phyloP scores from a whole-genome alignment of 768 basidiomycete genomes.

The Wakefieldia striispora region DNA sequence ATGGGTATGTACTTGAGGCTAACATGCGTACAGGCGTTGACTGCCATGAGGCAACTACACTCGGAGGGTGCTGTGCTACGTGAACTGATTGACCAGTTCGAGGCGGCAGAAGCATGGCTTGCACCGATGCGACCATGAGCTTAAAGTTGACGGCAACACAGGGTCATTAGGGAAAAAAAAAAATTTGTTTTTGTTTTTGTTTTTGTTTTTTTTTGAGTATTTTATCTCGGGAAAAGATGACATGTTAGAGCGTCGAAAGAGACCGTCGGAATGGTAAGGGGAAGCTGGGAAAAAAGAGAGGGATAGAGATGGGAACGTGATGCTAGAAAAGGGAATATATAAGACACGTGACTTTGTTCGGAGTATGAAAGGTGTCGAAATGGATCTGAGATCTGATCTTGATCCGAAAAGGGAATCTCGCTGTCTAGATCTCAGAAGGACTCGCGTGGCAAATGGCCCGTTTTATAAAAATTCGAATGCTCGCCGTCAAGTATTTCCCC shows the following conservation, averaged over 20 bases:
- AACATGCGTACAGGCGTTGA: slow-evolving; percentile 59
- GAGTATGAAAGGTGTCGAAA: slow-evolving; percentile 1
- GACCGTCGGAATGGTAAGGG: slow-evolving; percentile 13
- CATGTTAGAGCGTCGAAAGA: not conserved
- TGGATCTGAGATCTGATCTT: slow-evolving; percentile 24
- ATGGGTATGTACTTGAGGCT: slow-evolving; percentile 19
- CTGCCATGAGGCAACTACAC: slow-evolving; percentile 87
- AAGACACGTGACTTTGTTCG: slow-evolving; percentile 14
- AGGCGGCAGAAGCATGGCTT: slow-evolving; percentile 92
- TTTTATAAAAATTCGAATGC: slow-evolving; percentile 20
- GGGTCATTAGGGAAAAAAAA: slow-evolving; percentile 1
- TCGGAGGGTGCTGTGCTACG: slow-evolving; percentile 76
- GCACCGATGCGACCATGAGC: slow-evolving; percentile 83
- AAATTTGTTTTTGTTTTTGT: too few species aligned
- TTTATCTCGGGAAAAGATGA: not conserved
- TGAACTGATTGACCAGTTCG: slow-evolving; percentile 93
- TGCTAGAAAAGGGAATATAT: slow-evolving; percentile 17
- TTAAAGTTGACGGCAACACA: not conserved
- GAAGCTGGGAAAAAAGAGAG: slow-evolving; percentile 10
- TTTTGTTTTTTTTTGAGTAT: not conserved
- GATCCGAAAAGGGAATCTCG: slow-evolving; percentile 14
- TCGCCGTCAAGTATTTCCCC: slow-evolving; percentile 11
- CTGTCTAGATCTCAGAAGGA: slow-evolving; percentile 26
- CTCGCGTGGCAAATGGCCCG: slow-evolving; percentile 27
- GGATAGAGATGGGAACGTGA: slow-evolving; percentile 11